Percentiles rank a stretch among this genome's conserved stretches.
Evolutionary conservation across 805 yeast species (phyloP).

Genomic region (Candida ascalaphidarum): DNA sequence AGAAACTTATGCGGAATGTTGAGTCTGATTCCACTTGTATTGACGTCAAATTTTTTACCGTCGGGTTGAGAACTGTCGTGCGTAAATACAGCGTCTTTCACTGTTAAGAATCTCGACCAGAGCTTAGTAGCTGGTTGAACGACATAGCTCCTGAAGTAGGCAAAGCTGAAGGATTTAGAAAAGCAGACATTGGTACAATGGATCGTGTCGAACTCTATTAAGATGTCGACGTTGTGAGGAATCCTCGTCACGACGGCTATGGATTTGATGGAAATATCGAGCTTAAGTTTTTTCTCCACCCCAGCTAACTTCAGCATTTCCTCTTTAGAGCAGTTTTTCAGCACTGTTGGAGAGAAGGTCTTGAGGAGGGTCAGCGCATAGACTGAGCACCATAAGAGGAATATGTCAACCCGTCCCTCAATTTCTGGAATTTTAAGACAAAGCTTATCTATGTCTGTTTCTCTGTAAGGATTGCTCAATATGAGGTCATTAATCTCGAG

Average conservation of each 20-base stretch:
- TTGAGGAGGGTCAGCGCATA: constrained; percentile 28
- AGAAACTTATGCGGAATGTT: constrained; percentile 67
- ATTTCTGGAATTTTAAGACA: constrained; percentile 23
- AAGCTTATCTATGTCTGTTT: constrained; percentile 18
- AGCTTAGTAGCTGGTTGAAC: constrained; percentile 38
- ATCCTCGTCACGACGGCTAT: constrained; percentile 32
- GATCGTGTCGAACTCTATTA: constrained; percentile 36
- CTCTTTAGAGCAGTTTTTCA: constrained; percentile 16
- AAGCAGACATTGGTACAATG: constrained; percentile 14
- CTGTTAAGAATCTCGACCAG: constrained; percentile 33
- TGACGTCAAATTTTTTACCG: constrained; percentile 10
- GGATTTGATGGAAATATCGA: constrained; percentile 23
- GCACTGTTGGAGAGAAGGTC: constrained; percentile 24
- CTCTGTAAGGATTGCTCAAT: constrained; percentile 13
- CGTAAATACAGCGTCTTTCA: constrained; percentile 16
- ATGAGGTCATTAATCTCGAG: constrained; percentile 16
- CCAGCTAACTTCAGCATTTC: constrained; percentile 14
- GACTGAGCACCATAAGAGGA: constrained; percentile 32
- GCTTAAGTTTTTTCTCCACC: constrained; percentile 11
- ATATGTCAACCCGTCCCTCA: constrained; percentile 30
- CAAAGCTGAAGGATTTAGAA: constrained; percentile 21
- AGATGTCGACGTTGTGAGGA: constrained; percentile 38
- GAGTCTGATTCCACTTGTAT: constrained; percentile 35
- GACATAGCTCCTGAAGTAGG: constrained; percentile 37
- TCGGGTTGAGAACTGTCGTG: constrained; percentile 6